A percentile compares a stretch with the other conserved stretches of the same genome.
These are phyloP conservation scores for Bombardia bombarda DNA, from an alignment of 495 filamentous ascomycete genomes.

Conservation along the genomic window DNA sequence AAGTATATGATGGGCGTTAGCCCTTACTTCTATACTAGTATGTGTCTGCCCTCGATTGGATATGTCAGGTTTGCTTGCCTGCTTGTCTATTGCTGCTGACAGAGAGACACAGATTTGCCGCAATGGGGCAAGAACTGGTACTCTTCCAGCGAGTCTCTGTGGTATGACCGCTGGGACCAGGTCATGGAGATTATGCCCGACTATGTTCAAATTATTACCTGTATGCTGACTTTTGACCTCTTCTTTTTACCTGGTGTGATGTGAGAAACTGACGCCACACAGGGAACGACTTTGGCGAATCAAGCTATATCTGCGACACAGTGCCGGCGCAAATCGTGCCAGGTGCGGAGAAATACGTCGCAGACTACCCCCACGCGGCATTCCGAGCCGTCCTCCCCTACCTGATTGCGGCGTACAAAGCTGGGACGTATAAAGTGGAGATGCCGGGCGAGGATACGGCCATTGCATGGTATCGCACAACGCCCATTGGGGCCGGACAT, in stretches of 20 bases:
- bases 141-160: conserved; percentile 61
- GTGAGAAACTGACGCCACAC: conserved; percentile 15
- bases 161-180: conserved; percentile 69
- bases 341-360: conserved; percentile 43
- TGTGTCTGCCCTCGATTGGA: conserved; percentile 5
- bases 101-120: conserved; percentile 50
- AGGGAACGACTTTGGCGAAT: conserved; percentile 76
- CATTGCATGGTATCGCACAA: conserved; percentile 59
- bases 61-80: neutral
- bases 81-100: neutral
- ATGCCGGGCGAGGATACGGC: conserved; percentile 40
- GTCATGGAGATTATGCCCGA: conserved; percentile 54
- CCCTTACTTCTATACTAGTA: conserved; percentile 63
- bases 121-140: conserved; percentile 69
- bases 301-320: conserved; percentile 63
- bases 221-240: no score
- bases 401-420: conserved; percentile 58
- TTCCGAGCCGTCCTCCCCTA: conserved; percentile 48
- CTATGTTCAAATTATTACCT: conserved; percentile 52
- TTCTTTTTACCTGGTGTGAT: neutral
- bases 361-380: conserved; percentile 28
- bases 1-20: conserved; percentile 75
- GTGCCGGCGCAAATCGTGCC: conserved; percentile 38
- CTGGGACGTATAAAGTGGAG: conserved; percentile 33
- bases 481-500: conserved; percentile 21